Evolutionary conservation across 768 basidiomycete genomes (phyloP), one percentile per base, ranked within the genome.

Genomic region (Tulasnella calospora): DNA sequence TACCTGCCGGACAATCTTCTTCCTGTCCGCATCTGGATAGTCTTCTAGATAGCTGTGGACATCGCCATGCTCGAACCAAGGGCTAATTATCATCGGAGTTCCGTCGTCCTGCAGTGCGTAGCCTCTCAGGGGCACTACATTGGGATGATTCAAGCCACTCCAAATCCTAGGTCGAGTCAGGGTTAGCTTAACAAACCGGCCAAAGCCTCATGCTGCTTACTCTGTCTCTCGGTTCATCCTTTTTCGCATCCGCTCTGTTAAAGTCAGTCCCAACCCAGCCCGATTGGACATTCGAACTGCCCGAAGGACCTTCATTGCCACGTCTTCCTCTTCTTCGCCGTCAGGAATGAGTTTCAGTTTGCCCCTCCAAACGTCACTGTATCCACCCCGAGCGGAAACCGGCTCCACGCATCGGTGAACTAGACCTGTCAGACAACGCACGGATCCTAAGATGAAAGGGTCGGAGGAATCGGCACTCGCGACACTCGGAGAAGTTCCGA

Each of bases 31-130:
- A 44, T 73, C 71, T 27, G 77, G 77, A 47, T 73, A 46, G 15
- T 73, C 44, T 30, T 46, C 27, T 5, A 78, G 40, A 33, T 78
- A 78, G 38, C 0, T 6, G 23, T 73, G 69, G 40, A 78, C 71
- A 38, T 78, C 71, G 17, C 77, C 77, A n/a, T 78, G 41, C 2
- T 71, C 69, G 55, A 71, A 78, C 77, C 77, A 78, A 35, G 77
- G 77, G n/a, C 67, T 73, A 10, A 78, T 55, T 41, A 78, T 67
- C 33, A 40, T 41, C 27, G 77, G 77, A 41, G 69, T 78, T 21
- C 71, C 77, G 44, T 78, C 77, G 3, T 38, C 41, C 5, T 78
- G 67, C 41, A 78, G 41, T 9, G 71, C 44, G 33, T 73, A 78
- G 1, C 77, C 77, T 57, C 41, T 40, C 17, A 78, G 40, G 19